A percentile compares a stretch with the other conserved stretches of the same genome.
These are phyloP conservation scores for Didymella segeticola DNA, from an alignment of 2,329 filamentous ascomycete genomes.

Conservation along the genomic window DNA sequence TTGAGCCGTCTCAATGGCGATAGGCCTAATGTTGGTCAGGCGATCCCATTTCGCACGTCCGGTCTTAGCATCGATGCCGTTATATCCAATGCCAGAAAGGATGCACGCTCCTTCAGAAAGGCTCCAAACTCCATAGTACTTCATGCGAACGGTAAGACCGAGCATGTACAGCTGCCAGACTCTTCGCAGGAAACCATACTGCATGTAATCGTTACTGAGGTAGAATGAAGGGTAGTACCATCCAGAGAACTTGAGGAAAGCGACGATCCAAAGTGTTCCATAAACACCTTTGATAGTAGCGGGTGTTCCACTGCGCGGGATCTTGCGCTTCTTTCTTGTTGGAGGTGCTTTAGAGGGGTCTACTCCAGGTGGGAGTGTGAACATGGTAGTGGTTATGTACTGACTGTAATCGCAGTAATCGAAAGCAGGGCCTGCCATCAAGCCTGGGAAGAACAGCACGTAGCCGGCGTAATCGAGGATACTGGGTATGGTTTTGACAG, in stretches of 20 bases:
- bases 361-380: slow-evolving; percentile 80
- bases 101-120: slow-evolving; percentile 95
- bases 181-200: slow-evolving; percentile 72
- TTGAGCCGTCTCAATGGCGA: slow-evolving; percentile 85
- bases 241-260: slow-evolving; percentile 75
- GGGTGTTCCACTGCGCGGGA: slow-evolving; percentile 87
- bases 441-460: slow-evolving; percentile 90
- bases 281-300: slow-evolving; percentile 76
- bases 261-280: slow-evolving; percentile 79
- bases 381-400: slow-evolving; percentile 95
- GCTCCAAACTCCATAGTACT: slow-evolving; percentile 97
- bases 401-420: slow-evolving; percentile 91
- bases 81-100: slow-evolving; percentile 90
- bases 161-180: slow-evolving; percentile 85
- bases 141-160: slow-evolving; percentile 79
- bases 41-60: slow-evolving; percentile 90
- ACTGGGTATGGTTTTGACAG: slow-evolving; percentile 74
- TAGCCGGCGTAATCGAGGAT: slow-evolving; percentile 87
- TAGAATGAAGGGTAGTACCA: slow-evolving; percentile 71
- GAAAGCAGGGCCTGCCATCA: slow-evolving; percentile 90
- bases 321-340: slow-evolving; percentile 88
- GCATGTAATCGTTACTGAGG: slow-evolving; percentile 69
- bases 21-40: slow-evolving; percentile 86
- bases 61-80: slow-evolving; percentile 84
- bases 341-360: slow-evolving; percentile 85